A percentile compares a stretch with the other conserved stretches of the same genome.
Evolutionary conservation across 2,329 filamentous ascomycete genomes (phyloP).

Genomic region (Colletotrichum karsti): DNA sequence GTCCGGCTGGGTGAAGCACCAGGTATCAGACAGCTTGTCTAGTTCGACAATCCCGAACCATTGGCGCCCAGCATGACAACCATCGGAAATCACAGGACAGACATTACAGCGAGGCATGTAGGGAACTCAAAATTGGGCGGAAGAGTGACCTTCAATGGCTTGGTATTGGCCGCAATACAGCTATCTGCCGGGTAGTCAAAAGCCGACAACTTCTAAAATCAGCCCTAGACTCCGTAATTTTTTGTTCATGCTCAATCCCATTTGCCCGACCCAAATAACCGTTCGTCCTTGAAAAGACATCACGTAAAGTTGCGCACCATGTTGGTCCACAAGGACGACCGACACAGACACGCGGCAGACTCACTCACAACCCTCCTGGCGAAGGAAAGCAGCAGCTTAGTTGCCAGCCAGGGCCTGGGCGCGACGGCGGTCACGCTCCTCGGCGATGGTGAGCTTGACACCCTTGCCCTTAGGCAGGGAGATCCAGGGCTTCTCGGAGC

Average conservation of each 20-base stretch:
- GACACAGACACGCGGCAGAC: slow-evolving; percentile 8
- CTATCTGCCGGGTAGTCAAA: slow-evolving; percentile 31
- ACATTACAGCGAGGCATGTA: not conserved
- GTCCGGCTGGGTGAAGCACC: too few species aligned
- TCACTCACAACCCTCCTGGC: slow-evolving; percentile 13
- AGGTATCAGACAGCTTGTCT: too few species aligned
- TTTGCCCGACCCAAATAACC: slow-evolving; percentile 29
- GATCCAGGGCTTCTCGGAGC: slow-evolving; percentile 98
- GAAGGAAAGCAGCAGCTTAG: slow-evolving; percentile 46
- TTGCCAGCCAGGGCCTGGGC: slow-evolving; percentile 63
- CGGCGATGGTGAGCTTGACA: slow-evolving; percentile 99
- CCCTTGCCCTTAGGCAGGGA: slow-evolving; percentile 99
- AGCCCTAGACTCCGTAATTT: slow-evolving; percentile 32
- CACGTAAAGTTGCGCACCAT: slow-evolving; percentile 7
- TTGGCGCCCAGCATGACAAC: too few species aligned
- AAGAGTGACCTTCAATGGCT: slow-evolving; percentile 32
- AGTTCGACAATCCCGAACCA: too few species aligned
- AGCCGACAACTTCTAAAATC: slow-evolving; percentile 32
- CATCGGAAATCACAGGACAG: not conserved
- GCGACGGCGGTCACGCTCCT: slow-evolving; percentile 98
- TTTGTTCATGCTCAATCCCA: slow-evolving; percentile 30
- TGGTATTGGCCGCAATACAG: slow-evolving; percentile 31
- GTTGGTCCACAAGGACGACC: not conserved
- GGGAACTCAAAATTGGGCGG: slow-evolving; percentile 25
- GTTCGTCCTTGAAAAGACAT: slow-evolving; percentile 25